These are phyloP conservation scores for Pleomassaria siparia DNA, from an alignment of 2,329 filamentous ascomycete species.

Conservation along the genomic window DNA sequence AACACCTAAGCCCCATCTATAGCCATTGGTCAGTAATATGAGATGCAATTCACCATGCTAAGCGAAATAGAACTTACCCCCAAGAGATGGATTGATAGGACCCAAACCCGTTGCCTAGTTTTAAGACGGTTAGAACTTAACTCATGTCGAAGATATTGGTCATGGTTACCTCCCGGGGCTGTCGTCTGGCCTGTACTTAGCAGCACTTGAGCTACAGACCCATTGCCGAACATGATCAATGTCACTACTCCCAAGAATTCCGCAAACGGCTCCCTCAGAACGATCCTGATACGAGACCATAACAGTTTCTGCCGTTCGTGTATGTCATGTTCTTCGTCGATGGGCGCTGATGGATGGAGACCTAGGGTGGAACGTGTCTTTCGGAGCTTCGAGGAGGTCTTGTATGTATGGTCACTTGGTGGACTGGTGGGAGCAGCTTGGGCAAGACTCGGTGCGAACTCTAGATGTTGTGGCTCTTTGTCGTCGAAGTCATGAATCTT, in stretches of 20 bases:
- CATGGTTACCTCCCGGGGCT: conserved; percentile 47
- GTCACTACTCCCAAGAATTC: conserved; percentile 49
- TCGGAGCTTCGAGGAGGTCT: conserved; percentile 25
- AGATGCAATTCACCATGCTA: not conserved
- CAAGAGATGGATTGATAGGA: conserved; percentile 47
- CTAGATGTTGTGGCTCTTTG: conserved; percentile 11
- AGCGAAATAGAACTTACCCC: conserved; percentile 33
- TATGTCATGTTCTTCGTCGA: conserved; percentile 45
- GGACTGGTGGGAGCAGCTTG: conserved; percentile 20
- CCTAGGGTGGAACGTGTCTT: conserved; percentile 33
- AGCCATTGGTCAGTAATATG: conserved; percentile 7
- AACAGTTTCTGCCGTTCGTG: conserved; percentile 38
- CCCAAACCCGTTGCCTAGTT: conserved; percentile 47
- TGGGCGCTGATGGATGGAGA: conserved; percentile 44
- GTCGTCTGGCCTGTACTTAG: conserved; percentile 39
- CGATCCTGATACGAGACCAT: conserved; percentile 42
- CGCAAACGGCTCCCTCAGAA: conserved; percentile 47
- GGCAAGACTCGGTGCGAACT: conserved; percentile 1
- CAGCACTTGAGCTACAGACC: conserved; percentile 47
- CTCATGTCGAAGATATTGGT: too few species aligned
- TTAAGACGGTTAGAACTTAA: too few species aligned
- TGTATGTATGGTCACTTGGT: conserved; percentile 13
- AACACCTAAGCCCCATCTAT: conserved; percentile 40
- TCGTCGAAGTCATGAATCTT: conserved; percentile 24
- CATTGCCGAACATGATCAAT: conserved; percentile 49